phyloP scores from a whole-genome alignment of 73 alveolate genomes.

The Paramecium tetraurelia region DNA sequence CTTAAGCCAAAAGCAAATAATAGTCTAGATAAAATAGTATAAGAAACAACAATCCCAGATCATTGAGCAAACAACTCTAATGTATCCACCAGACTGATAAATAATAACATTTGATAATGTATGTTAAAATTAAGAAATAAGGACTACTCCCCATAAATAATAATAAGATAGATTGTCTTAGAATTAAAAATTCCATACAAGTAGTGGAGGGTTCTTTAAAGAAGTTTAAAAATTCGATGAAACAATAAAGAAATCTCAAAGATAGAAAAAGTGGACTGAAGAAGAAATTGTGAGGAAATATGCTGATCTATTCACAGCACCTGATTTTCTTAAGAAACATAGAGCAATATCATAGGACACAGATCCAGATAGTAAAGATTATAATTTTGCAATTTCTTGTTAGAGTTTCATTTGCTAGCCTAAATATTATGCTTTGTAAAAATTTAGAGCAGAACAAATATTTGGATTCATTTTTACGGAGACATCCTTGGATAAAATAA shows the following conservation, averaged over 20 bases:
- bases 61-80: background rate
- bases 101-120: background rate
- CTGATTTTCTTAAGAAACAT: background rate
- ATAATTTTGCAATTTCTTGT: background rate
- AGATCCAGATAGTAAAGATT: conserved; percentile 2
- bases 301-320: conserved; percentile 45
- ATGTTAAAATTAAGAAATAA: background rate
- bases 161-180: background rate
- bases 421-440: background rate
- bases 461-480: background rate
- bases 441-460: background rate
- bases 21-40: background rate
- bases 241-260: background rate
- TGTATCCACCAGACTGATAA: background rate
- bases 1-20: background rate
- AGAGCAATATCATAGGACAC: background rate
- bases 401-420: background rate
- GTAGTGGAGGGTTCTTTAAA: background rate
- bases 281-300: conserved; percentile 27
- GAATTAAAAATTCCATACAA: background rate
- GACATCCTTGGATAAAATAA: background rate
- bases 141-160: background rate
- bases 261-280: conserved; percentile 7
- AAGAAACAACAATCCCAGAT: background rate
- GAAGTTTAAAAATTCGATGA: background rate